phyloP scores from a whole-genome alignment of 495 filamentous ascomycete genomes.

The Aspergillus egyptiacus region DNA sequence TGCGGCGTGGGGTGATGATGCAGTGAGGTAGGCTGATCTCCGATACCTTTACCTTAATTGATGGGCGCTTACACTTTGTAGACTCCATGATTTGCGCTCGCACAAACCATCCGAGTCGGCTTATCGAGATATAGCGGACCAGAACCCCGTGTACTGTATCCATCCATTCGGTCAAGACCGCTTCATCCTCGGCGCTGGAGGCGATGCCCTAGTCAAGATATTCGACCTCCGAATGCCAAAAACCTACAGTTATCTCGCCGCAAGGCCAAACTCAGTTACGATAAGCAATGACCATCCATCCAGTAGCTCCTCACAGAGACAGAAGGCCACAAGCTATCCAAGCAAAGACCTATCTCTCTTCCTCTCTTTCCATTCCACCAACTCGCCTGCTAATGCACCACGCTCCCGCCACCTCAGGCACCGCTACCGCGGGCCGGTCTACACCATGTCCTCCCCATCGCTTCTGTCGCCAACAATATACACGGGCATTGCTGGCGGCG shows the following conservation, averaged over 20 bases:
- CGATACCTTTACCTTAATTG: background rate
- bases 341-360: conserved; percentile 37
- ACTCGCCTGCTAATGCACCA: conserved; percentile 7
- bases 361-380: conserved; percentile 19
- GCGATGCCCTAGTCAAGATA: conserved; percentile 54
- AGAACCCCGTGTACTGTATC: conserved; percentile 54
- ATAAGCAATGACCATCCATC: background rate
- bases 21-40: conserved; percentile 37
- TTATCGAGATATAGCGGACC: conserved; percentile 53
- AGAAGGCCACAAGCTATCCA: conserved; percentile 10
- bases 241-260: conserved; percentile 37
- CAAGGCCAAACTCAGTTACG: conserved; percentile 13
- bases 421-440: conserved; percentile 46
- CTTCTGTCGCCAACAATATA: conserved; percentile 50
- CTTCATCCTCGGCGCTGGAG: conserved; percentile 52
- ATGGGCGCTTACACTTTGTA: conserved; percentile 14
- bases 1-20: conserved; percentile 55
- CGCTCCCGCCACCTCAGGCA: background rate
- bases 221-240: conserved; percentile 59
- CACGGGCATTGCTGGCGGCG: conserved; percentile 47
- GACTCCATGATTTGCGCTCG: conserved; percentile 65
- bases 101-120: conserved; percentile 36
- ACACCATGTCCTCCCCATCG: conserved; percentile 54
- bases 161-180: conserved; percentile 49
- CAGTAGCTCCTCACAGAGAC: background rate